Percentiles rank a stretch among this genome's conserved stretches.
phyloP scores from a whole-genome alignment of 768 basidiomycete genomes.

The Suillus hirtellus region DNA sequence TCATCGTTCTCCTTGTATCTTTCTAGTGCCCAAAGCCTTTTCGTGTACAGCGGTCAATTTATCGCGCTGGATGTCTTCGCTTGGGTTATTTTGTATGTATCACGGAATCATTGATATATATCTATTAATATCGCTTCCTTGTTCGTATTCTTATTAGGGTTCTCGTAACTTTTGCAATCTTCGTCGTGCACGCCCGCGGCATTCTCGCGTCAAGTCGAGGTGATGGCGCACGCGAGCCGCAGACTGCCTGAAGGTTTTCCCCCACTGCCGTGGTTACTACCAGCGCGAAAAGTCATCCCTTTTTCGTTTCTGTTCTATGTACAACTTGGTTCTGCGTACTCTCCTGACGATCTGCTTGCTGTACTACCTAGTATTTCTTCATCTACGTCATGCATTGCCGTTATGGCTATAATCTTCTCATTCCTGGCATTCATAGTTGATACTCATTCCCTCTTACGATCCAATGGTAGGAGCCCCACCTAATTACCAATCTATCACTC shows the following conservation, averaged over 20 bases:
- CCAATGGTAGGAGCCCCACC: not conserved
- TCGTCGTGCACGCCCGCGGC: slow-evolving; percentile 60
- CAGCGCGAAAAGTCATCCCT: not conserved
- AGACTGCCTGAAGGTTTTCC: not conserved
- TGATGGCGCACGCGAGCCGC: slow-evolving; percentile 46
- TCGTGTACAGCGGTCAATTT: slow-evolving; percentile 71
- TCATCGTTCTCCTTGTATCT: slow-evolving; percentile 3
- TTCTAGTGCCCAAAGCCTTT: slow-evolving; percentile 40
- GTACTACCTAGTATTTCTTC: not conserved
- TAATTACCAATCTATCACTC: not conserved
- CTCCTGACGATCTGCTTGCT: not conserved
- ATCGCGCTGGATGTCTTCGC: slow-evolving; percentile 76
- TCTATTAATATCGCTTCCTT: not conserved
- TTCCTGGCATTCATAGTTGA: not conserved
- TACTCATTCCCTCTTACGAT: not conserved
- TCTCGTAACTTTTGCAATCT: slow-evolving; percentile 58
- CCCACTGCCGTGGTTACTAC: not conserved
- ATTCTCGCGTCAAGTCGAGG: slow-evolving; percentile 60
- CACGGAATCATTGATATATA: not conserved
- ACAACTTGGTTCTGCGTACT: not conserved
- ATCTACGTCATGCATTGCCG: not conserved
- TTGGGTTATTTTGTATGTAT: slow-evolving; percentile 69
- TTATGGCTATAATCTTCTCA: not conserved
- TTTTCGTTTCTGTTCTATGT: not conserved
- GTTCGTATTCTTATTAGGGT: slow-evolving; percentile 45